Evolutionary conservation across 768 basidiomycete species (phyloP), one percentile per base, ranked within the genome.

Genomic region (Dioszegia hungarica): DNA sequence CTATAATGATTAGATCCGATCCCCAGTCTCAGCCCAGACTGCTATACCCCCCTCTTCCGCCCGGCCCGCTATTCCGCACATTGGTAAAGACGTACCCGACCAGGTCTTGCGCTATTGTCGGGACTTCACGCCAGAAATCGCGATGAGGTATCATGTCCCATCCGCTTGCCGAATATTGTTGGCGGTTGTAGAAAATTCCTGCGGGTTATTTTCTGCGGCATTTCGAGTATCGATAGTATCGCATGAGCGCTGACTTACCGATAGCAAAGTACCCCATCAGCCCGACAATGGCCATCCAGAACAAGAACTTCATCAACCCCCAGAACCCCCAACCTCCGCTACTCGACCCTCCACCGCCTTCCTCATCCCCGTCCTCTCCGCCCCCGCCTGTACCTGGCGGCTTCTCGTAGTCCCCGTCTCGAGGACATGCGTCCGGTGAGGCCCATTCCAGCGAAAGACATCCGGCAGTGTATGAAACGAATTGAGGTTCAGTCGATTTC

Each of bases 171-270:
- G 70, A 75, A 60, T 77, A 77, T 39, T 75, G 75, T 39, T 75
- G 71, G 41, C 73, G 74, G 38, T 77, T 77, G 62, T 77, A 75
- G 46, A 70, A 72, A 50, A 75, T 75, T n/a, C 76, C 76, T 71
- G 57, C 47, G 9, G 34, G 51, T 49, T 34, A 66, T 57, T 17
- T 52, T 15, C 9, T 25, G 1, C 28, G 17, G 22, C 22, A 1
- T 24, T 48, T 17, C 9, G 28, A 46, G 19, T 28, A 15, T 15
- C 27, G 22, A 66, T 70, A n/a, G n/a, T n/a, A n/a, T n/a, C n/a
- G n/a, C n/a, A n/a, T n/a, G n/a, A n/a, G n/a, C n/a, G n/a, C n/a
- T n/a, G n/a, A n/a, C n/a, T 54, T 50, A 74, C 73, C 75, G 24
- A 76, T 63, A 5, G 57, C 70, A 57, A 73, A 74, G 38, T 74